Base-by-base conservation (phyloP, 257 asterid genomes). In the Solanum virginianum region DNA sequence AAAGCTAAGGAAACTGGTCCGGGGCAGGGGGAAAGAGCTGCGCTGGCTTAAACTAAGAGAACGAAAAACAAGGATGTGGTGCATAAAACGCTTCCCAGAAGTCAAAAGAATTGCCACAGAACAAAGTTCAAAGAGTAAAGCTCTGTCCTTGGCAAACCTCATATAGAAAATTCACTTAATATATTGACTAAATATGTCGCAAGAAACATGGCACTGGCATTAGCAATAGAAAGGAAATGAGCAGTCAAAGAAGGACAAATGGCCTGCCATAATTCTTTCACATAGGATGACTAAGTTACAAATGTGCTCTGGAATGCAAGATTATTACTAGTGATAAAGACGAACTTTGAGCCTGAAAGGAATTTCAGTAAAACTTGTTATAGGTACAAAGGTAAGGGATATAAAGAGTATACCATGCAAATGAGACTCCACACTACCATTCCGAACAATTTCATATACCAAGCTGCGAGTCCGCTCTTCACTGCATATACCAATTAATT, bases 381-480 rank as follows among this genome's bases (percentile, higher is more conserved):
- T 68, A 53, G 60, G 82, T 53, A 87, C 4, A 1, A 68, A 85
- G 86, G 53, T 80, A 32, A 43, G 72, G 63, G 57, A 83, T 85
- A 83, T 70, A 75, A 36, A 68, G 56, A 53, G 62, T 47, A 83
- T 92, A 97, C 99, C 99, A 54, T 97, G 99, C 72, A 97, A 92
- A 87, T 95, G 98, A 81, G 99, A 94, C 92, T 97, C 99, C n/a
- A 97, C 97, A 69, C 97, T 95, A 88, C 99, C 98, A 81, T 97
- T 97, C 57, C 89, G 92, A 84, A 97, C 94, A 36, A 97, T 92
- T 91, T 97, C 99, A 80, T 97, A 97, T 77, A 97, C 94, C 92
- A 97, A 92, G 93, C 98, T 93, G 80, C 98, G 97, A 5, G 90
- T 90, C 7, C 80, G 92, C 54, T 89, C 95, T 85, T 95, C 96